These are phyloP conservation scores for Populus alba DNA, from an alignment of 345 rosid species.

Conservation along the genomic window DNA sequence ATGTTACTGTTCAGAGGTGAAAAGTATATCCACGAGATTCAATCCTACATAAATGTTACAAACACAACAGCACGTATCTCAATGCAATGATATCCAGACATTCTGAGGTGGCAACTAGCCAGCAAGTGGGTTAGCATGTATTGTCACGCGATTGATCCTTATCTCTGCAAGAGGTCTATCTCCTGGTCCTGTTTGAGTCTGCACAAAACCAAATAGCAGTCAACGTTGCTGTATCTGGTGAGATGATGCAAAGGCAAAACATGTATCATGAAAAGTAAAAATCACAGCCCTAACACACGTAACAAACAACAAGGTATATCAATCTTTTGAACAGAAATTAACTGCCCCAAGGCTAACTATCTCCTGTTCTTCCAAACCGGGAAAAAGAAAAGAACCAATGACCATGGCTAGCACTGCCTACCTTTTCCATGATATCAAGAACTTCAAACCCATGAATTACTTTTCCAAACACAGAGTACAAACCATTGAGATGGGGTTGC, in stretches of 20 bases:
- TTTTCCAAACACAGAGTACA: slow-evolving; percentile 86
- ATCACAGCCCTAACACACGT: not conserved
- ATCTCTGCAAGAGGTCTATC: slow-evolving; percentile 98
- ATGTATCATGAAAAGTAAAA: not conserved
- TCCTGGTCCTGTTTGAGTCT: slow-evolving; percentile 87
- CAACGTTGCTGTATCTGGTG: not conserved
- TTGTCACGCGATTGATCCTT: slow-evolving; percentile 85
- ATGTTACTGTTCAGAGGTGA: not conserved
- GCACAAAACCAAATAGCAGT: slow-evolving; percentile 23
- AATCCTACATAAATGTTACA: slow-evolving; percentile 1
- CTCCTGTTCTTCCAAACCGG: not conserved
- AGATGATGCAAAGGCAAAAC: not conserved
- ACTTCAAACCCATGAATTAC: slow-evolving; percentile 99
- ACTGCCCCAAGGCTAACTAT: not conserved
- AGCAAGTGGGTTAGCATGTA: slow-evolving; percentile 97
- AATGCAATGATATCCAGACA: not conserved
- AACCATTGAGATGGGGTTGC: slow-evolving; percentile 96
- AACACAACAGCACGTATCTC: not conserved
- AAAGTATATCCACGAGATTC: not conserved
- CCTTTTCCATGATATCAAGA: slow-evolving; percentile 99
- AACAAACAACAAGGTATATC: not conserved
- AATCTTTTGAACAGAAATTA: not conserved
- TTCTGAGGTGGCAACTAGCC: slow-evolving; percentile 35
- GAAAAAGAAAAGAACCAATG: not conserved
- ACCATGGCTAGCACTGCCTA: slow-evolving; percentile 17